phyloP scores from a whole-genome alignment of 495 filamentous ascomycete species.

The Aspergillus asperescens region DNA sequence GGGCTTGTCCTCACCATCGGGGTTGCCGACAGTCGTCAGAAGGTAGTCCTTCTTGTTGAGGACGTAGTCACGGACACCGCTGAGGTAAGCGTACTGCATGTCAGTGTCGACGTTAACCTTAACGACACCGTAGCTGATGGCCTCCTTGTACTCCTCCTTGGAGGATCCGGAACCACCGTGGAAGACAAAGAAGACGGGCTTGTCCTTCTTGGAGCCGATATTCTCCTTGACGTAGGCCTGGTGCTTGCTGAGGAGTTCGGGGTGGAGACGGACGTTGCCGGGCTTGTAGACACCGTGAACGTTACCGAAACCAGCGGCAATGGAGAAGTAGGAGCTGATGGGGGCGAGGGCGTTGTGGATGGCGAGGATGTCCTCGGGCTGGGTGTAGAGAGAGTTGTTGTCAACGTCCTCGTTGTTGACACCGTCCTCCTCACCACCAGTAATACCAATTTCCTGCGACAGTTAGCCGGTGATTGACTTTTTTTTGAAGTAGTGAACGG shows the following conservation, averaged over 20 bases:
- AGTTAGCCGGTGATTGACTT: not conserved
- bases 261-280: conserved; percentile 93
- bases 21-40: conserved; percentile 80
- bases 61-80: conserved; percentile 89
- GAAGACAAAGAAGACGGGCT: conserved; percentile 99
- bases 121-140: conserved; percentile 89
- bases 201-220: conserved; percentile 58
- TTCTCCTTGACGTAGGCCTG: conserved; percentile 83
- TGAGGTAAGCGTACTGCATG: conserved; percentile 69
- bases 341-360: conserved; percentile 77
- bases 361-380: conserved; percentile 88
- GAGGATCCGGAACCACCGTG: conserved; percentile 90
- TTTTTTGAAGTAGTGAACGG: not conserved
- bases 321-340: conserved; percentile 92
- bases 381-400: conserved; percentile 95
- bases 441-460: conserved; percentile 76
- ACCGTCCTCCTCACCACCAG: conserved; percentile 94
- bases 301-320: conserved; percentile 97
- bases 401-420: conserved; percentile 68
- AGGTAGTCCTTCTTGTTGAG: conserved; percentile 94
- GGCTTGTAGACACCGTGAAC: conserved; percentile 99
- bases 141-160: conserved; percentile 81
- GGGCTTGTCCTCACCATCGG: conserved; percentile 90
- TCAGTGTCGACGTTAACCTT: conserved; percentile 91
- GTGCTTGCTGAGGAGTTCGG: conserved; percentile 90